Evolutionary conservation across 2,329 filamentous ascomycete genomes (phyloP).

Genomic region (Paramyrothecium sp.): DNA sequence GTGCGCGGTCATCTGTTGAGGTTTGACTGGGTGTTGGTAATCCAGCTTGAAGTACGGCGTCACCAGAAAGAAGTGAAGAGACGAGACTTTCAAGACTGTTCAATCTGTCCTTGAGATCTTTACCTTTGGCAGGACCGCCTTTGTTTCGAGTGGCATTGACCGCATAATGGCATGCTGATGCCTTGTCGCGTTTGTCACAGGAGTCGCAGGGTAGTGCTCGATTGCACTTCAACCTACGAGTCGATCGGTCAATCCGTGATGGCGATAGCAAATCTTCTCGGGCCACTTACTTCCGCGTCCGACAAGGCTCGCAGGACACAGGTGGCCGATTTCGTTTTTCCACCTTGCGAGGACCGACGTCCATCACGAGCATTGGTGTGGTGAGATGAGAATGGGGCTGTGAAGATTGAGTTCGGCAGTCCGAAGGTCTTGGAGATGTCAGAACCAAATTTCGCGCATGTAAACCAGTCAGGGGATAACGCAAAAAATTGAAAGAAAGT

Average conservation of each 20-base stretch:
- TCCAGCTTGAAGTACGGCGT: background rate
- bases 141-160: conserved; percentile 21
- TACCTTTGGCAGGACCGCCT: background rate
- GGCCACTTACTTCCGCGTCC: conserved; percentile 29
- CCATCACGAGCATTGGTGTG: conserved; percentile 6
- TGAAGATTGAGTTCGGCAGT: no score
- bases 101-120: conserved; percentile 18
- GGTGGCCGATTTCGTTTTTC: conserved; percentile 32
- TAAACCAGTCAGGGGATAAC: no score
- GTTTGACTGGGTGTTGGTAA: no score
- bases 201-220: conserved; percentile 26
- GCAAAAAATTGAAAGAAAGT: no score
- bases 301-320: conserved; percentile 31
- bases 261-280: no score
- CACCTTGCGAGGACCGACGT: conserved; percentile 10
- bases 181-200: conserved; percentile 22
- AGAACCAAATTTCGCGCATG: no score
- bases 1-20: no score
- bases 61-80: conserved; percentile 12
- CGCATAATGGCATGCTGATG: conserved; percentile 24
- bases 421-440: no score
- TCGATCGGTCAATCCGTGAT: no score
- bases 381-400: no score
- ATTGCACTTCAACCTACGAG: conserved; percentile 27
- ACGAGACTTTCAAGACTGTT: conserved; percentile 26